Evolutionary conservation across 257 asterid genomes (phyloP), one percentile per base, ranked within the genome.

Genomic region (Solanum okadae): DNA sequence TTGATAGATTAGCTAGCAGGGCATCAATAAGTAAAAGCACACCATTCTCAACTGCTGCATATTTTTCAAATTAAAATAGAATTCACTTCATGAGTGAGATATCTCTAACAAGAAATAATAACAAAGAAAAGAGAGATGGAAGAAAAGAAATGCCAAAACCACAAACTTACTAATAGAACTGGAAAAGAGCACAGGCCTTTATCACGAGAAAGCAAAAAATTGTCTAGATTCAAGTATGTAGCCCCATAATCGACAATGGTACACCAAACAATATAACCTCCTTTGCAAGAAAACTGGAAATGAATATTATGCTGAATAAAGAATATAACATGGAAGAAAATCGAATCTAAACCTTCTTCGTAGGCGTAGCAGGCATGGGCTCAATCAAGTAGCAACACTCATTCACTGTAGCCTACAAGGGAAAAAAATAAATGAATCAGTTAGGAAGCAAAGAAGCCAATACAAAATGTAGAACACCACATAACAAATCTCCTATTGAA

Each of bases 301-400:
- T 38, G 42, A 33, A 59, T 75, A 10, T 29, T 16, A 34, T 35
- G 84, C 61, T 87, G 44, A 49, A 87, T 18, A 52, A 46, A 87
- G 25, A 37, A 87, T n/a, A 87, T 52, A 29, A 59, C 46, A 71
- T 35, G 13, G 70, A 75, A 14, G 34, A n/a, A 75, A 76, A 31
- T 9, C 5, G 37, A 27, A 35, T 68, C 83, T 87, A 33, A 61
- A 94, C 97, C 97, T 92, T 93, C 93, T 92, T 92, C 94, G 90
- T 92, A 49, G 94, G 91, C 94, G 91, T 92, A 49, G 95, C 91
- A 89, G 97, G 97, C 97, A 94, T 94, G 91, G 87, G 90, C 90
- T 89, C 88, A 81, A 25, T 42, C 46, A 84, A 89, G 87, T 87
- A 65, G 85, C 84, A 77, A 83, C 87, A 84, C 40, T 68, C 83